Conservation (phyloP, 164 flowering plant genomes). For the Nymphaea thermarum region DNA sequence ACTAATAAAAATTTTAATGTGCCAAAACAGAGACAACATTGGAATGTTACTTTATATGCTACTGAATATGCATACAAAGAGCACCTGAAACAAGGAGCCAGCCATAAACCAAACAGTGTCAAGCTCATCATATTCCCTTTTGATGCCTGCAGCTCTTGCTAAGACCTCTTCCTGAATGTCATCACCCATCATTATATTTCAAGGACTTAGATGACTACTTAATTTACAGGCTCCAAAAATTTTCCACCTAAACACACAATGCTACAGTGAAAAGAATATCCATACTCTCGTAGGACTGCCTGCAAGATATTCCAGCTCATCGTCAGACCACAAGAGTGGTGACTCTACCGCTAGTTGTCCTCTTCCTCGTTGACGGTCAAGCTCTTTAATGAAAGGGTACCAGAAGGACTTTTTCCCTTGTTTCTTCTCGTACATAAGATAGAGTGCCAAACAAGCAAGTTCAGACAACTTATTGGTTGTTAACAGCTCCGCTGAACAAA, state of each 20-base stretch:
- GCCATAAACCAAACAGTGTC: conserved; percentile 99
- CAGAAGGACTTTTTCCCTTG: conserved; percentile 96
- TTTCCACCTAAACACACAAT: too few relatives aligned
- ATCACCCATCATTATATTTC: background rate
- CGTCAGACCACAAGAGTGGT: conserved; percentile 88
- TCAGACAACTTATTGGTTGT: conserved; percentile 94
- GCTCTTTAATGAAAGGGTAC: conserved; percentile 92
- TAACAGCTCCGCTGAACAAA: conserved; percentile 73
- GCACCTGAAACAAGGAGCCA: conserved; percentile 94
- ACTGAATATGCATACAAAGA: conserved; percentile 5
- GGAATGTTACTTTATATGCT: background rate
- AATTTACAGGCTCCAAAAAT: too few relatives aligned
- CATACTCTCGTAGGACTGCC: conserved; percentile 93
- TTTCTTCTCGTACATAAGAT: conserved; percentile 98
- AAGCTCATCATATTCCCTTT: conserved; percentile 89
- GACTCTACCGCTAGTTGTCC: conserved; percentile 97
- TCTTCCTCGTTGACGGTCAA: conserved; percentile 96
- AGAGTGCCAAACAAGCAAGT: conserved; percentile 92
- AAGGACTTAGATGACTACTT: too few relatives aligned
- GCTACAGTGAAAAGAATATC: background rate
- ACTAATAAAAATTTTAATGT: background rate
- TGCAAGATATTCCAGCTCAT: conserved; percentile 68
- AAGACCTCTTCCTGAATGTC: conserved; percentile 62
- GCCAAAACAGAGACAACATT: background rate
- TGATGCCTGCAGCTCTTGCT: conserved; percentile 82